Percentiles rank a stretch among this genome's conserved stretches.
phyloP scores from a whole-genome alignment of 306 rosid genomes.

The Calophaca sinica region DNA sequence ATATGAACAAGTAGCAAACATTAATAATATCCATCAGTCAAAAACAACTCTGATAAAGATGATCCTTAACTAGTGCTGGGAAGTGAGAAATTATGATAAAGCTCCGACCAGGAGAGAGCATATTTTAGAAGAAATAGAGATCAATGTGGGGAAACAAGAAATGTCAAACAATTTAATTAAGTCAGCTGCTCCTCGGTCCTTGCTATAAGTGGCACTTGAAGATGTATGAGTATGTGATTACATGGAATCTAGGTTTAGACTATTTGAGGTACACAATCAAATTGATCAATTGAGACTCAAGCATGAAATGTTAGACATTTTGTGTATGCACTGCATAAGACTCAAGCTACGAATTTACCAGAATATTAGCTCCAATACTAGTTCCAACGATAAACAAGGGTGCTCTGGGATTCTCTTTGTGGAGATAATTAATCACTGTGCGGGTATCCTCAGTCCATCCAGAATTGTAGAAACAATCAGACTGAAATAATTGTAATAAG shows the following conservation, averaged over 20 bases:
- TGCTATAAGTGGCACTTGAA: neutral
- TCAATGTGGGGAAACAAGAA: slow-evolving; percentile 4
- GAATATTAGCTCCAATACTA: slow-evolving; percentile 92
- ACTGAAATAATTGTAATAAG: slow-evolving; percentile 63
- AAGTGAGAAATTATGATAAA: neutral
- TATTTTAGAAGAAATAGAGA: neutral
- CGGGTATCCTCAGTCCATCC: slow-evolving; percentile 99
- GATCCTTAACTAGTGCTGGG: neutral
- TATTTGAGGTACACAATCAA: slow-evolving; percentile 6
- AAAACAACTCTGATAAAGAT: neutral
- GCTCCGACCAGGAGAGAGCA: neutral
- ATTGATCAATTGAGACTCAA: slow-evolving; percentile 20
- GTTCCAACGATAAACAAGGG: slow-evolving; percentile 88
- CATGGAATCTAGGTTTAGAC: slow-evolving; percentile 27
- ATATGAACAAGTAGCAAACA: neutral
- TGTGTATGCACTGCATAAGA: slow-evolving; percentile 29
- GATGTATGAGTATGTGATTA: neutral
- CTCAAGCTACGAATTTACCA: slow-evolving; percentile 58
- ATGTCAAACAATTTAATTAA: slow-evolving; percentile 15
- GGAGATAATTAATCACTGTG: slow-evolving; percentile 68
- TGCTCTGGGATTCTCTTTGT: slow-evolving; percentile 68
- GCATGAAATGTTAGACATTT: slow-evolving; percentile 28
- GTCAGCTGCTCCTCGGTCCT: slow-evolving; percentile 9
- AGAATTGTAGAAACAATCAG: slow-evolving; percentile 95
- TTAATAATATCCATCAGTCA: neutral